A percentile compares a stretch with the other conserved stretches of the same genome.
These are phyloP conservation scores for Claviceps purpurea DNA, from an alignment of 2,329 filamentous ascomycete genomes.

Conservation along the genomic window DNA sequence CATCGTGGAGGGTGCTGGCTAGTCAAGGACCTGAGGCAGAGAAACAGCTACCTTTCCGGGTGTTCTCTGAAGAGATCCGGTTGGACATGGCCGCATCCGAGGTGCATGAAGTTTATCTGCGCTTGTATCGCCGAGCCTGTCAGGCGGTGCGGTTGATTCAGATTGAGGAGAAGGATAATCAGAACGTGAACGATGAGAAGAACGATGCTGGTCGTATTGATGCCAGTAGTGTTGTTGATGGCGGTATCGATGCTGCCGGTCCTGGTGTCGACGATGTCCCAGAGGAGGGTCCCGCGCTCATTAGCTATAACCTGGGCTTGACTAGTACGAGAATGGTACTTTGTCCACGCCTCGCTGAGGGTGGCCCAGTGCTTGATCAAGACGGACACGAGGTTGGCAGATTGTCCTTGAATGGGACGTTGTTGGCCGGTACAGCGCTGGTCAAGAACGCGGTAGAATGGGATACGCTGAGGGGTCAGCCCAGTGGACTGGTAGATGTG, in stretches of 20 bases:
- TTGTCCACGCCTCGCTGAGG: conserved; percentile 41
- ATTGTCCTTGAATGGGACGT: conserved; percentile 44
- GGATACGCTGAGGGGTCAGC: conserved; percentile 34
- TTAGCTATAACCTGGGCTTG: conserved; percentile 53
- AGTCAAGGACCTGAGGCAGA: conserved; percentile 12
- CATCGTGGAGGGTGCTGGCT: conserved; percentile 35
- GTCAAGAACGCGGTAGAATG: conserved; percentile 47
- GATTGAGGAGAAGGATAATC: too few relatives aligned
- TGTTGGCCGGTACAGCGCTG: conserved; percentile 50
- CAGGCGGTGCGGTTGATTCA: conserved; percentile 20
- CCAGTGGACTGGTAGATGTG: conserved; percentile 6
- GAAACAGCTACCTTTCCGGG: conserved; percentile 26
- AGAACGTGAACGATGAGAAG: too few relatives aligned
- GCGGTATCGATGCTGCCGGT: not conserved
- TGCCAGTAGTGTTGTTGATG: not conserved
- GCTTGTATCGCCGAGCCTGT: conserved; percentile 33
- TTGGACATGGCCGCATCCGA: conserved; percentile 20
- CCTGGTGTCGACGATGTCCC: conserved; percentile 10
- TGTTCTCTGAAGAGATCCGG: conserved; percentile 28
- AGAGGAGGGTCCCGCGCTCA: conserved; percentile 28
- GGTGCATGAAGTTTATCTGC: conserved; percentile 30
- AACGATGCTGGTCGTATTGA: too few relatives aligned
- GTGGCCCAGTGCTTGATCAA: conserved; percentile 19
- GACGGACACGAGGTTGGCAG: conserved; percentile 25
- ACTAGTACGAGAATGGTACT: conserved; percentile 39